Base-by-base conservation (phyloP, 192 early-diverging fungal genomes). In the Entomortierella beljakovae region DNA sequence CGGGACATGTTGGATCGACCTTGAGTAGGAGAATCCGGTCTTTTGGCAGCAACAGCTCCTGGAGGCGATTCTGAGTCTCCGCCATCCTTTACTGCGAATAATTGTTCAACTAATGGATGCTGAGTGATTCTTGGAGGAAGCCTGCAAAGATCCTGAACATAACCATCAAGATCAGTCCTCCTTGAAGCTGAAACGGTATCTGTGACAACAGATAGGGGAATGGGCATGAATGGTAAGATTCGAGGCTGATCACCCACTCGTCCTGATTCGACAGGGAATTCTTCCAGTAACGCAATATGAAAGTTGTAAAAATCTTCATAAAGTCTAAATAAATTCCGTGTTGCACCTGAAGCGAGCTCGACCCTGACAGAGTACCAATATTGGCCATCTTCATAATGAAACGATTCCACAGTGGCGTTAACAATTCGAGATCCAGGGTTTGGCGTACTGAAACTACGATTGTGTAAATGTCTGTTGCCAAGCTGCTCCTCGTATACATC, bases 251-350 rank as follows among this genome's bases (percentile, higher is more conserved):
- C 72, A 28, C 81, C 85, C 25, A 68, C 76, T 34, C 86, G 88
- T 20, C 89, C 89, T 40, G 90, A 89, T 70, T 91, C 90, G 22
- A 76, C 81, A 15, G 89, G 91, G 74, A 90, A 94, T 48, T 83
- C 72, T 42, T 92, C 84, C 57, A 89, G 69, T n/a, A 94, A 81
- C 57, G 85, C 84, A 71, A 90, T 91, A 71, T 93, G 92, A 64
- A 92, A 92, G 67, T 88, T 84, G 68, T 92, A 90, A 83, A 94
- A 91, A 76, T 94, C 91, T 61, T 94, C 92, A 70, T 94, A 94
- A 20, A 90, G 75, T 54, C 92, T 80, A 80, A 91, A 94, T 13
- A 94, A 71, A 46, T 86, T 85, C 43, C 92, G 86, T 63, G 83
- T 82, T 3, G 84, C 81, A 33, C 88, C 87, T 32, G 87, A 83